Conservation (phyloP, 2,329 filamentous ascomycete species). For the Didymella lethalis region DNA sequence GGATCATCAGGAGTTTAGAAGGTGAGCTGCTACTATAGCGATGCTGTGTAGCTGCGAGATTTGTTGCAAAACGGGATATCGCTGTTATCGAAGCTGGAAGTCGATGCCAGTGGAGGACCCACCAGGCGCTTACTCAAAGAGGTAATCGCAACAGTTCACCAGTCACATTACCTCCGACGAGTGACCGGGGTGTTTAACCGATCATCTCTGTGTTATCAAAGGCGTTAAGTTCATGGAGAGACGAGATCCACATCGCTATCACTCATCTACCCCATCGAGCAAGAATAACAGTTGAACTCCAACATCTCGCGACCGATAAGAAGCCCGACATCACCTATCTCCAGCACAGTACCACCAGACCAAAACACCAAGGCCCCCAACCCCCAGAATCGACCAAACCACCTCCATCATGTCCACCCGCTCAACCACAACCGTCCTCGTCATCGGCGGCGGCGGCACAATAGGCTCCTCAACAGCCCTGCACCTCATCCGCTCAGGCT, state of each 20-base stretch:
- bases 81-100: background rate
- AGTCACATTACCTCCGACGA: conserved; percentile 14
- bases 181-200: conserved; percentile 11
- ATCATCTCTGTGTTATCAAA: background rate
- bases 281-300: conserved; percentile 10
- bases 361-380: background rate
- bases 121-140: conserved; percentile 5
- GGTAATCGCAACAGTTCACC: conserved; percentile 24
- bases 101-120: background rate
- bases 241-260: conserved; percentile 17
- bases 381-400: background rate
- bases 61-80: background rate
- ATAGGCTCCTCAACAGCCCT: conserved; percentile 62
- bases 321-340: conserved; percentile 16
- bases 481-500: conserved; percentile 59
- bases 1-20: no score
- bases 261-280: conserved; percentile 21
- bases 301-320: conserved; percentile 17
- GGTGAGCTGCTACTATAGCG: no score
- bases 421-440: conserved; percentile 43
- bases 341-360: background rate
- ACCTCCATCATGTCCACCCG: conserved; percentile 27
- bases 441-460: conserved; percentile 61
- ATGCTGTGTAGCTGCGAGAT: no score
- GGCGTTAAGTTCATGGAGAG: conserved; percentile 12